A percentile compares a stretch with the other conserved stretches of the same genome.
Evolutionary conservation across 352 stramenopile genomes (phyloP).

Genomic region (Globisporangium okanoganense): DNA sequence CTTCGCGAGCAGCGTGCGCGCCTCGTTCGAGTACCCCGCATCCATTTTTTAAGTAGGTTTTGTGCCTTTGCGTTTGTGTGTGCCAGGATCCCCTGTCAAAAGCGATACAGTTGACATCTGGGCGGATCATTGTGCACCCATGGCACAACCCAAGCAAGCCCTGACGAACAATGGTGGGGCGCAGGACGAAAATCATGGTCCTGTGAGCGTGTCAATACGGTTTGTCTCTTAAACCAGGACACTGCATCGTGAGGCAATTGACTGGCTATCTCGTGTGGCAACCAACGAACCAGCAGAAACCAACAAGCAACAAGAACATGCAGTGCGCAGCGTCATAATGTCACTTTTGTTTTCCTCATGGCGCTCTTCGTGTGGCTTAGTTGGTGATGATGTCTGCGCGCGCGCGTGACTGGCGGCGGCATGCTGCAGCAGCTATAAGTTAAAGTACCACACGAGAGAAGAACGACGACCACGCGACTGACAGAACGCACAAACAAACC

Average conservation of each 20-base stretch:
- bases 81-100: not conserved
- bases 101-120: not conserved
- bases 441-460: slow-evolving; percentile 1
- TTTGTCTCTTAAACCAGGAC: too few relatives aligned
- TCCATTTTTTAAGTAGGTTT: slow-evolving; percentile 11
- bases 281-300: not conserved
- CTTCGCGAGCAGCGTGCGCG: slow-evolving; percentile 11
- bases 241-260: too few relatives aligned
- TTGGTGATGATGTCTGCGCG: not conserved
- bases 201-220: too few relatives aligned
- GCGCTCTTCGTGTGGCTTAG: not conserved
- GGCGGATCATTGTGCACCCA: too few relatives aligned
- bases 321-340: slow-evolving; percentile 1
- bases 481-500: not conserved
- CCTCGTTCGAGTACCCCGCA: not conserved
- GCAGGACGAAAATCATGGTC: too few relatives aligned
- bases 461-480: not conserved
- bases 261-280: not conserved
- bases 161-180: too few relatives aligned
- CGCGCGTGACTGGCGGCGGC: not conserved
- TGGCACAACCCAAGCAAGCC: too few relatives aligned
- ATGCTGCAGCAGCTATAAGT: slow-evolving; percentile 5
- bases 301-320: not conserved
- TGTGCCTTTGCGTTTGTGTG: not conserved
- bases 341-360: slow-evolving; percentile 5